A percentile compares a stretch with the other conserved stretches of the same genome.
Evolutionary conservation across 495 filamentous ascomycete genomes (phyloP).

Genomic region (Pyrenula massariospora): DNA sequence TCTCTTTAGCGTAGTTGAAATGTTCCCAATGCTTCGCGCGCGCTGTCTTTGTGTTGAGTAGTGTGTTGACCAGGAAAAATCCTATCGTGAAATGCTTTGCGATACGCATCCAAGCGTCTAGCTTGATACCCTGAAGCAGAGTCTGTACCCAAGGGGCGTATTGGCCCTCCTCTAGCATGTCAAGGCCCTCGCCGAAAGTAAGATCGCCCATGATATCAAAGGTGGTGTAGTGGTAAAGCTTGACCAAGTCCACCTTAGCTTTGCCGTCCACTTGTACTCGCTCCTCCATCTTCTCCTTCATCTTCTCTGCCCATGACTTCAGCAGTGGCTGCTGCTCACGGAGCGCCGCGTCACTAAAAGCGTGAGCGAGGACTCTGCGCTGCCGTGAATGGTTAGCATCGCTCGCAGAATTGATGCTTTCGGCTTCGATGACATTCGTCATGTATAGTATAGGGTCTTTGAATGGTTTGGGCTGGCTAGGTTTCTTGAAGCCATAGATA

Average conservation of each 20-base stretch:
- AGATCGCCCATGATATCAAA: conserved; percentile 27
- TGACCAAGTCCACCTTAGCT: too few relatives aligned
- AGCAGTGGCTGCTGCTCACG: conserved; percentile 30
- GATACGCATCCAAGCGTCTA: too few relatives aligned
- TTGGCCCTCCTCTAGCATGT: conserved; percentile 29
- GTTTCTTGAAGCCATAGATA: conserved; percentile 28
- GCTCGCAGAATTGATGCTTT: conserved; percentile 5
- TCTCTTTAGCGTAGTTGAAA: conserved; percentile 8
- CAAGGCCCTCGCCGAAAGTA: conserved; percentile 34
- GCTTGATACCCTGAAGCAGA: too few relatives aligned
- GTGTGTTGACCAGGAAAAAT: background rate
- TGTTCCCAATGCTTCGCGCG: conserved; percentile 5
- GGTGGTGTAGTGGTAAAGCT: conserved; percentile 14
- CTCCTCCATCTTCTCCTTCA: background rate
- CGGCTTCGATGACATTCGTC: background rate
- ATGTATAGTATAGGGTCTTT: background rate
- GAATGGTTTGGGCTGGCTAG: conserved; percentile 2
- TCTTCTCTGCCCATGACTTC: conserved; percentile 21
- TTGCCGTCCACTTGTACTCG: conserved; percentile 6
- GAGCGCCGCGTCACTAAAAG: conserved; percentile 38
- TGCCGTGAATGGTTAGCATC: conserved; percentile 22
- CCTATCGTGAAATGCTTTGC: too few relatives aligned
- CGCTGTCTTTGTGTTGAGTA: background rate
- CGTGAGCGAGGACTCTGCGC: conserved; percentile 30
- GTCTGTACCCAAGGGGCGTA: conserved; percentile 32